phyloP scores from a whole-genome alignment of 345 rosid genomes.

The Trapa incisa region DNA sequence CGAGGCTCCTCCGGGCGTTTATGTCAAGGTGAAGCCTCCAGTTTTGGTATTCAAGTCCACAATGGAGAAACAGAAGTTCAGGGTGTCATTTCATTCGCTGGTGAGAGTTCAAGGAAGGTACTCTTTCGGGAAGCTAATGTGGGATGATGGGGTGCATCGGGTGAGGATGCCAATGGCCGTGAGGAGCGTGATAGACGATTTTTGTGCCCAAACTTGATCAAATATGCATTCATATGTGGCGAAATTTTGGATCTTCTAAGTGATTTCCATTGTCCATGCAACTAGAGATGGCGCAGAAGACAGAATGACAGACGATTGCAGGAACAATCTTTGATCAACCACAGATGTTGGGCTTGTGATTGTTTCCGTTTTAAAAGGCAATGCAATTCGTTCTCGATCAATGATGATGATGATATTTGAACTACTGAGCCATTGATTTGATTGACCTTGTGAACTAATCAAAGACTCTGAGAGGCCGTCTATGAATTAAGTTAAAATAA shows the following conservation, averaged over 20 bases:
- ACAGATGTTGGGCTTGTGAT: too few species aligned
- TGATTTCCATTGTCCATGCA: background rate
- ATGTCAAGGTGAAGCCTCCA: constrained; percentile 34
- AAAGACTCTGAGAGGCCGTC: too few species aligned
- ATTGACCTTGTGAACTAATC: too few species aligned
- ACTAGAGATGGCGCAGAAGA: background rate
- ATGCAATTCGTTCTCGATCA: too few species aligned
- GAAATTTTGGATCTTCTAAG: background rate
- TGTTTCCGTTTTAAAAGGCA: too few species aligned
- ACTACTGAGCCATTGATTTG: too few species aligned
- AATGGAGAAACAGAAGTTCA: constrained; percentile 26
- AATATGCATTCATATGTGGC: background rate
- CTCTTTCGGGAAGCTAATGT: constrained; percentile 34
- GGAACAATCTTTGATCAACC: background rate
- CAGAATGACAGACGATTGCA: background rate
- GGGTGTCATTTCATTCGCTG: constrained; percentile 24
- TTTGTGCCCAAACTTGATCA: constrained; percentile 20
- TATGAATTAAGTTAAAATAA: too few species aligned
- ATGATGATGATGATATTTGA: too few species aligned
- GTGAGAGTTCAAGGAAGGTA: constrained; percentile 41
- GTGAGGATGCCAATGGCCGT: constrained; percentile 38
- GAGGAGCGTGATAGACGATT: constrained; percentile 21
- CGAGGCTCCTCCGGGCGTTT: constrained; percentile 40
- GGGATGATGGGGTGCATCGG: constrained; percentile 36
- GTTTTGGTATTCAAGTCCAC: constrained; percentile 41